These are phyloP conservation scores for Xanthoparmelia taractica DNA, from an alignment of 495 filamentous ascomycete genomes.

Conservation along the genomic window DNA sequence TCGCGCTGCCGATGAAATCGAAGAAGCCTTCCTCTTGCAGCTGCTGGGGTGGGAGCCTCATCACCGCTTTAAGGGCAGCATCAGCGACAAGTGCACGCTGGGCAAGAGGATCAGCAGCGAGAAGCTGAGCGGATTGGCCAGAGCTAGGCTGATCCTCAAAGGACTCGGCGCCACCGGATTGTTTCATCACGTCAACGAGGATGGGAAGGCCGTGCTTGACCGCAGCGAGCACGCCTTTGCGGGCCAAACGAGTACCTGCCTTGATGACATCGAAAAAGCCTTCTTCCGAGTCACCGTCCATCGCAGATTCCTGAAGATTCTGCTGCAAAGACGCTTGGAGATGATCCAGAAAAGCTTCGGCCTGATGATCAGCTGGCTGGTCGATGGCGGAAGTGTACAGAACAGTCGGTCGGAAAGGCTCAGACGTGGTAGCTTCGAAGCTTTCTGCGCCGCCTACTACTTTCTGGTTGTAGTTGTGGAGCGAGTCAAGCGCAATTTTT, in stretches of 20 bases:
- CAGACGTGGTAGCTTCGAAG: constrained; percentile 9
- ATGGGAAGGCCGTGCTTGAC: constrained; percentile 24
- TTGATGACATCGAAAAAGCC: constrained; percentile 27
- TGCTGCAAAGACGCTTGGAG: constrained; percentile 16
- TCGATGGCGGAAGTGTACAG: constrained; percentile 20
- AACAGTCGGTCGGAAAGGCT: constrained; percentile 7
- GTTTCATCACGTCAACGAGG: constrained; percentile 19
- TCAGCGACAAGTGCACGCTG: constrained; percentile 34
- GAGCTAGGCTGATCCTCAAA: constrained; percentile 19
- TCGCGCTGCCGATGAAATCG: constrained; percentile 21
- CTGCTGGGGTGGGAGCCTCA: constrained; percentile 26
- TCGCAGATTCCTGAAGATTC: constrained; percentile 21
- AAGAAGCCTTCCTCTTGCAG: constrained; percentile 30
- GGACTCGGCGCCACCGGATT: constrained; percentile 18
- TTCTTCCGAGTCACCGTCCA: constrained; percentile 24
- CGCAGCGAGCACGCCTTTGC: constrained; percentile 21
- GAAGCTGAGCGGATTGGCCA: constrained; percentile 12
- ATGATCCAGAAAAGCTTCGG: constrained; percentile 21
- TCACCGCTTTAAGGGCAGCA: constrained; percentile 33
- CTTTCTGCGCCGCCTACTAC: constrained; percentile 18
- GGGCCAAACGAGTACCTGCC: constrained; percentile 25
- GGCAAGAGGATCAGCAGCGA: constrained; percentile 17
- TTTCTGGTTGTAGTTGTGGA: constrained; percentile 22
- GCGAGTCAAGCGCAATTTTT: constrained; percentile 22
- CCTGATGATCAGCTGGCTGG: constrained; percentile 18